Conservation (phyloP, 352 stramenopile genomes). For the Phytopythium helicoides region DNA sequence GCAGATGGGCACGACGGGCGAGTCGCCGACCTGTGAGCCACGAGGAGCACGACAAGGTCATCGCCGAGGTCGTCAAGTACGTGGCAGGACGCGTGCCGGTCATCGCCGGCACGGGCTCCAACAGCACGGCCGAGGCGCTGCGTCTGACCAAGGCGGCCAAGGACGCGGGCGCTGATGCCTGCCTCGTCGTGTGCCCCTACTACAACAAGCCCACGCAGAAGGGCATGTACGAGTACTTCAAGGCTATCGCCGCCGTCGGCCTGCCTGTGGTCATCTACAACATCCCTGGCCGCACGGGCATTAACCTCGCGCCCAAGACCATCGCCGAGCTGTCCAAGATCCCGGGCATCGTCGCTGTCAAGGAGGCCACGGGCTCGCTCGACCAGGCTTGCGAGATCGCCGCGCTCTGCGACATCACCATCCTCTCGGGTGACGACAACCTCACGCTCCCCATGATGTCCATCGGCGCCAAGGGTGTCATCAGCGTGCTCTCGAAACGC, state of each 20-base stretch:
- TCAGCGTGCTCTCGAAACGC: constrained; percentile 91
- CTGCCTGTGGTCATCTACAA: constrained; percentile 97
- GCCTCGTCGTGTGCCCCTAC: constrained; percentile 96
- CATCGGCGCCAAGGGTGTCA: constrained; percentile 86
- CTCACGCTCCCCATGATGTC: constrained; percentile 89
- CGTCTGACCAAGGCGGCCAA: constrained; percentile 88
- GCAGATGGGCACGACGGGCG: constrained; percentile 96
- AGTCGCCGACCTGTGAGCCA: constrained; percentile 94
- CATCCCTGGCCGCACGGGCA: constrained; percentile 95
- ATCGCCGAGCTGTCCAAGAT: constrained; percentile 92
- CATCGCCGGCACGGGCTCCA: constrained; percentile 95
- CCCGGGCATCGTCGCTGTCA: constrained; percentile 96
- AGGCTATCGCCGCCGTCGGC: constrained; percentile 79
- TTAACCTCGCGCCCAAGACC: constrained; percentile 94
- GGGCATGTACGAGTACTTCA: constrained; percentile 94
- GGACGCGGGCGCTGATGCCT: constrained; percentile 92
- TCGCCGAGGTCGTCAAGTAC: constrained; percentile 89
- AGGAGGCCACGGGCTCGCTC: constrained; percentile 95
- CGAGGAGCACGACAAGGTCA: constrained; percentile 94
- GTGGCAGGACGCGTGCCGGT: constrained; percentile 87
- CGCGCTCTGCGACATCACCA: constrained; percentile 88
- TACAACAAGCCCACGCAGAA: constrained; percentile 99
- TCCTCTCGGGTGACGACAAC: constrained; percentile 90
- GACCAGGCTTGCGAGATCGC: constrained; percentile 83
- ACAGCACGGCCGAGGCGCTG: constrained; percentile 87